Evolutionary conservation across 768 basidiomycete genomes (phyloP), one percentile per base, ranked within the genome.

Genomic region (Pleurotus eryngii): DNA sequence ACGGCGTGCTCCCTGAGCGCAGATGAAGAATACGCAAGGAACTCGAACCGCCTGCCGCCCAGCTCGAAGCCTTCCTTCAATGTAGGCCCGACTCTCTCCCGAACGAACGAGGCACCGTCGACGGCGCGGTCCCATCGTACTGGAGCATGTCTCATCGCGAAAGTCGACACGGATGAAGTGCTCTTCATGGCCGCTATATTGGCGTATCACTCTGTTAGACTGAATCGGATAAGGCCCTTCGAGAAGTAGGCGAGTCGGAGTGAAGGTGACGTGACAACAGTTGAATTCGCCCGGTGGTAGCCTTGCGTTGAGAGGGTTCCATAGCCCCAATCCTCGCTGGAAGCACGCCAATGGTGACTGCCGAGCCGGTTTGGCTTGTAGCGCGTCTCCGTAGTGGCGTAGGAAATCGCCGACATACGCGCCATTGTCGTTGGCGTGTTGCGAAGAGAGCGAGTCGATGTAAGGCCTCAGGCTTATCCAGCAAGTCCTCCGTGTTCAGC

Each of bases 81-180:
- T 14, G 78, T 74, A 3, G 68, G 71, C 1, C 85, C 85, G 11
- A 90, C 87, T 9, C 85, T 81, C 40, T 81, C 73, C 17, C 75
- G 69, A 2, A 92, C 74, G 66, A 86, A 85, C 12, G 72, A 65
- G 2, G 70, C 66, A 0, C 81, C 82, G 59, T 90, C 86, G 4
- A 87, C 82, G 39, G 82, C 81, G 8, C 82, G 76, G 55, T 82
- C 81, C 88, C 88, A 90, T 11, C 84, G 80, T 87, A 88, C 38
- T 82, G 78, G n/a, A 89, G 75, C 35, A 78, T 77, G 62, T 94
- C 89, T 95, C 92, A 56, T 94, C 92, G 4, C 87, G 81, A 63
- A 95, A 92, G 62, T 90, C 85, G 22, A 94, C 91, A 8, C 93
- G 85, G 27, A 95, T 66, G 66, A 95, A 95, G 62, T 82, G 74